phyloP scores from a whole-genome alignment of 1,139 yeast species.

The Pichia sp. region DNA sequence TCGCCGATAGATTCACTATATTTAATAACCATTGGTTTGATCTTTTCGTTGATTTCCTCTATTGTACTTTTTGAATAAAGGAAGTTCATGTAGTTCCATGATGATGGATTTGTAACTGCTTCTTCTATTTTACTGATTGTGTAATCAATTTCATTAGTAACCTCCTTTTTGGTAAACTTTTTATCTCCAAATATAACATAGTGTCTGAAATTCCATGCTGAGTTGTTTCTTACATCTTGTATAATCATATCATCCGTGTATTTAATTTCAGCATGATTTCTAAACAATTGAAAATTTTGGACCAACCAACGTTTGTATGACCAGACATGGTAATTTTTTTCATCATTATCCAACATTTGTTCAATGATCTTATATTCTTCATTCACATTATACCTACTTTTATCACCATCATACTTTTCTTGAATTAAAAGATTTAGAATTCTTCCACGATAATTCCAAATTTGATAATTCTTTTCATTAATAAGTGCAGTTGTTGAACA shows the following conservation, averaged over 20 bases:
- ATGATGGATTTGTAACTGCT: slow-evolving; percentile 80
- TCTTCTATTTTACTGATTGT: slow-evolving; percentile 39
- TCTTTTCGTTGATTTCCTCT: slow-evolving; percentile 9
- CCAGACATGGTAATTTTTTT: slow-evolving; percentile 96
- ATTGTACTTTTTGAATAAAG: slow-evolving; percentile 1
- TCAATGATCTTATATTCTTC: slow-evolving; percentile 60
- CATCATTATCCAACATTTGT: slow-evolving; percentile 66
- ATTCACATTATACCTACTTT: slow-evolving; percentile 34
- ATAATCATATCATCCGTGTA: slow-evolving; percentile 46
- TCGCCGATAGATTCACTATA: slow-evolving; percentile 17
- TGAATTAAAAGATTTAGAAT: slow-evolving; percentile 35
- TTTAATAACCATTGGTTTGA: slow-evolving; percentile 34
- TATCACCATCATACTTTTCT: slow-evolving; percentile 18
- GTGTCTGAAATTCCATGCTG: slow-evolving; percentile 89
- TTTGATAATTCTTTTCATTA: slow-evolving; percentile 87
- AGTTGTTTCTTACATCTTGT: slow-evolving; percentile 74
- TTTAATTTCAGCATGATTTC: slow-evolving; percentile 42
- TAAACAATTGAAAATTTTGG: slow-evolving; percentile 42
- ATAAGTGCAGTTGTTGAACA: slow-evolving; percentile 66
- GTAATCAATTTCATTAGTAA: slow-evolving; percentile 41
- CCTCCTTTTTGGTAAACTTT: not conserved
- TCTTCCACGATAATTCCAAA: slow-evolving; percentile 86
- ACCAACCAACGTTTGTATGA: slow-evolving; percentile 81
- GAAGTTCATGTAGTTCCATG: slow-evolving; percentile 63
- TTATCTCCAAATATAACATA: slow-evolving; percentile 40